Evolutionary conservation across 306 rosid species (phyloP), one percentile per base, ranked within the genome.

Genomic region (Gleditsia sinensis): DNA sequence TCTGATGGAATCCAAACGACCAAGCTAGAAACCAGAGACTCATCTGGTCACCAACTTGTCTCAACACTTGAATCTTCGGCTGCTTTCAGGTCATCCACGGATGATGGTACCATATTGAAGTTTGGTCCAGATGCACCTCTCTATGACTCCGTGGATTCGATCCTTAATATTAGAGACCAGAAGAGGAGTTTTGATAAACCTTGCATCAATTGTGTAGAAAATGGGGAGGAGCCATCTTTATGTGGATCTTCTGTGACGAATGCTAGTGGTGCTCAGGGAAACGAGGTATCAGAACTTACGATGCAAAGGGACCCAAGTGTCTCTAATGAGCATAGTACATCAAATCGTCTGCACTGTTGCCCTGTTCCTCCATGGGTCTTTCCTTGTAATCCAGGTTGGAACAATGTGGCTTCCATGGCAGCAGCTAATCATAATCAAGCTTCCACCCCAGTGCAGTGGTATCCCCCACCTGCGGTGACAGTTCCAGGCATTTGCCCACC

Each of bases 101-200:
- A 79, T 49, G 78, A 72, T 27, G 78, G 82, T n/a, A 76, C 65
- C 13, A 74, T 87, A 14, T 50, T 87, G 25, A 83, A 82, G 74
- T 91, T 88, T 56, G 89, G 92, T 71, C 82, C 76, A 3, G 89
- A 84, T 70, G 80, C 68, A 39, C 83, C 83, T 54, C 74, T 89
- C 3, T 71, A 67, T 67, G 82, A 87, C 61, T 78, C 91, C 2
- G 79, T 79, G 81, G 85, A 75, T 58, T 80, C 86, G 20, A 63
- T 73, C 75, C 83, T 83, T 19, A 81, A 75, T 69, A 78, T 85
- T 16, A 40, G 72, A 67, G 82, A 86, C 61, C 71, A 62, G 32
- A 80, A 78, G 57, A 53, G 50, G 60, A 69, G 61, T 42, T 20
- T 56, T 33, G 76, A 85, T 67, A 75, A 63, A 17, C 56, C 20